phyloP scores from a whole-genome alignment of 108 stramenopile genomes.

The Skeletonema grethae region DNA sequence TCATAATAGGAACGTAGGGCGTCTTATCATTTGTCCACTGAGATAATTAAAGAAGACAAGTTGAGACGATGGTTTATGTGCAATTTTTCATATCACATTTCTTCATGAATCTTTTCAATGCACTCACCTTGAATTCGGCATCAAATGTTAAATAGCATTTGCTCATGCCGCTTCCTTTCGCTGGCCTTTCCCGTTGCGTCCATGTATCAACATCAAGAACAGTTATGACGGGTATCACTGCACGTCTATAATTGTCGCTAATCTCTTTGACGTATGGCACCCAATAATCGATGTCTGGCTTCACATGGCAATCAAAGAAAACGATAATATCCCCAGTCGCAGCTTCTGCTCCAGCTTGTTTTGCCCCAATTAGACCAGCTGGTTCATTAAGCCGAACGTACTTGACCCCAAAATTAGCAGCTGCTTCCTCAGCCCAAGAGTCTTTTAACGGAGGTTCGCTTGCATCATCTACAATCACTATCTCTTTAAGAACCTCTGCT shows the following conservation, averaged over 20 bases:
- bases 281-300: slow-evolving; percentile 44
- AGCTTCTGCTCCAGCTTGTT: slow-evolving; percentile 41
- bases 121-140: slow-evolving; percentile 48
- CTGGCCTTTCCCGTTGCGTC: slow-evolving; percentile 33
- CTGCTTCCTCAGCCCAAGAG: slow-evolving; percentile 26
- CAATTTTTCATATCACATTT: not conserved
- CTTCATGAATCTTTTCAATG: not conserved
- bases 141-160: slow-evolving; percentile 51
- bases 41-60: not conserved
- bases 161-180: slow-evolving; percentile 42
- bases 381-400: slow-evolving; percentile 36
- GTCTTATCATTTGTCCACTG: slow-evolving; percentile 23
- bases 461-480: slow-evolving; percentile 45
- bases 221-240: slow-evolving; percentile 43
- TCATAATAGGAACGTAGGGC: slow-evolving; percentile 44
- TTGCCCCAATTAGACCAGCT: slow-evolving; percentile 42
- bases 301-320: slow-evolving; percentile 50
- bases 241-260: slow-evolving; percentile 44
- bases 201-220: slow-evolving; percentile 45
- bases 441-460: slow-evolving; percentile 33
- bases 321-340: slow-evolving; percentile 48
- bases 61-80: not conserved
- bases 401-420: slow-evolving; percentile 36
- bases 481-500: slow-evolving; percentile 35
- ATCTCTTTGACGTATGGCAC: slow-evolving; percentile 35